These are phyloP conservation scores for Stemphylium beticola DNA, from an alignment of 2,329 filamentous ascomycete genomes.

Conservation along the genomic window DNA sequence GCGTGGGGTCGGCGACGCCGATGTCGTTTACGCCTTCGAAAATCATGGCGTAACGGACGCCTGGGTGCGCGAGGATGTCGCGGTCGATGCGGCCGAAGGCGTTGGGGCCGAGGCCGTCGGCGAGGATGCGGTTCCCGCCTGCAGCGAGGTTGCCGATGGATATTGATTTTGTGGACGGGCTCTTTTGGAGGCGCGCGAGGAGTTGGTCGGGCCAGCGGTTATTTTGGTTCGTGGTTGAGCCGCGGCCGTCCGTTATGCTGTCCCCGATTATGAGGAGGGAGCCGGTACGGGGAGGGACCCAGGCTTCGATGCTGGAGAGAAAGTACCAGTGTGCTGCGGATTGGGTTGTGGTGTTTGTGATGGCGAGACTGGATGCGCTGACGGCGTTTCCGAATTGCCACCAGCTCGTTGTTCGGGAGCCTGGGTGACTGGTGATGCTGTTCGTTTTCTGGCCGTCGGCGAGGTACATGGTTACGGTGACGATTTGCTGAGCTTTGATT, in stretches of 20 bases:
- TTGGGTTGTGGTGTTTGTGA: conserved; percentile 45
- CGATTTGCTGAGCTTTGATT: conserved; percentile 57
- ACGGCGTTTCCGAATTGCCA: conserved; percentile 65
- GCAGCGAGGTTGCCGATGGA: conserved; percentile 70
- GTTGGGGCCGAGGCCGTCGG: conserved; percentile 67
- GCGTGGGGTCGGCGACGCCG: conserved; percentile 57
- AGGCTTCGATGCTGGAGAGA: conserved; percentile 64
- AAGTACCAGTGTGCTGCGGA: conserved; percentile 62
- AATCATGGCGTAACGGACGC: conserved; percentile 66
- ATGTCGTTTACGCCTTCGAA: conserved; percentile 73
- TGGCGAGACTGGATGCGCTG: conserved; percentile 55
- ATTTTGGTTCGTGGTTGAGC: conserved; percentile 65
- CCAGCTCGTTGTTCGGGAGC: conserved; percentile 68
- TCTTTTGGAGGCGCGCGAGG: conserved; percentile 55
- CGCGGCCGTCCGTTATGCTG: conserved; percentile 69
- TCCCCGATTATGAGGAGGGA: conserved; percentile 66
- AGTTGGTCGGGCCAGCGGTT: conserved; percentile 55
- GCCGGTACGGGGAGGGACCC: conserved; percentile 52
- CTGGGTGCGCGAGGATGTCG: conserved; percentile 66
- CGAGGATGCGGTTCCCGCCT: conserved; percentile 70
- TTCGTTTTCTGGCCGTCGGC: conserved; percentile 62
- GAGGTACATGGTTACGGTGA: conserved; percentile 66
- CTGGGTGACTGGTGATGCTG: conserved; percentile 68
- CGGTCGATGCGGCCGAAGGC: conserved; percentile 66
- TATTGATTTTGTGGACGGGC: conserved; percentile 55